Percentiles rank a stretch among this genome's conserved stretches.
phyloP scores from a whole-genome alignment of 129 eudicot genomes.

The Solidago caesia region DNA sequence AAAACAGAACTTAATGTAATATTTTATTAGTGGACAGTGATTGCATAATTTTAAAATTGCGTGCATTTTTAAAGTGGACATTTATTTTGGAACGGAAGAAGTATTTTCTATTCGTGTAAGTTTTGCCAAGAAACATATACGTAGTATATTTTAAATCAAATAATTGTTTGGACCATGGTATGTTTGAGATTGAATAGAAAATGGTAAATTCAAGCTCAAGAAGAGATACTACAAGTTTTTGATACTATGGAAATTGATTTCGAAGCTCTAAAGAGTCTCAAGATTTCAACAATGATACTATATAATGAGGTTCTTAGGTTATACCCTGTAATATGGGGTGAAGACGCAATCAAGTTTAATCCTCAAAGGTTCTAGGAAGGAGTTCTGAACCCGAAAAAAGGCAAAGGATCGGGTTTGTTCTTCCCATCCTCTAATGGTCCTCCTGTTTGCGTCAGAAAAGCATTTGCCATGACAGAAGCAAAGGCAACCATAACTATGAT shows the following conservation, averaged over 20 bases:
- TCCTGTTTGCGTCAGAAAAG: slow-evolving; percentile 55
- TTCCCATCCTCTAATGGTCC: slow-evolving; percentile 66
- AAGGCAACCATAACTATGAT: slow-evolving; percentile 45
- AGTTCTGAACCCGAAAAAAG: slow-evolving; percentile 43
- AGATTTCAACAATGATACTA: slow-evolving; percentile 19
- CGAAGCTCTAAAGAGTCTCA: slow-evolving; percentile 23
- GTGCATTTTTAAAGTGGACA: too few relatives aligned
- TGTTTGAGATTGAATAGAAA: slow-evolving; percentile 24
- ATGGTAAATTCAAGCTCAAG: slow-evolving; percentile 13
- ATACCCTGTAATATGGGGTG: slow-evolving; percentile 54
- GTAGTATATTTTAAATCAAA: too few relatives aligned
- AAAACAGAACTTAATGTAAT: too few relatives aligned
- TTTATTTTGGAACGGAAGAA: too few relatives aligned
- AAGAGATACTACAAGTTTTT: slow-evolving; percentile 7
- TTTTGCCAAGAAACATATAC: too few relatives aligned
- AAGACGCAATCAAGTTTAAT: slow-evolving; percentile 48
- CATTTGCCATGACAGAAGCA: slow-evolving; percentile 56
- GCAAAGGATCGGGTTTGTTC: slow-evolving; percentile 27
- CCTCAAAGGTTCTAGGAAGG: slow-evolving; percentile 67
- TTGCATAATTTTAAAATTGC: too few relatives aligned
- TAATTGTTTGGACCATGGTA: slow-evolving; percentile 23
- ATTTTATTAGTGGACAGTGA: too few relatives aligned
- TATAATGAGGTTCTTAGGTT: slow-evolving; percentile 25
- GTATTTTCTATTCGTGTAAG: too few relatives aligned
- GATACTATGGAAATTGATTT: slow-evolving; percentile 3